A percentile compares a stretch with the other conserved stretches of the same genome.
These are phyloP conservation scores for Canna indica DNA, from an alignment of 176 grass and related monocot species.

Conservation along the genomic window DNA sequence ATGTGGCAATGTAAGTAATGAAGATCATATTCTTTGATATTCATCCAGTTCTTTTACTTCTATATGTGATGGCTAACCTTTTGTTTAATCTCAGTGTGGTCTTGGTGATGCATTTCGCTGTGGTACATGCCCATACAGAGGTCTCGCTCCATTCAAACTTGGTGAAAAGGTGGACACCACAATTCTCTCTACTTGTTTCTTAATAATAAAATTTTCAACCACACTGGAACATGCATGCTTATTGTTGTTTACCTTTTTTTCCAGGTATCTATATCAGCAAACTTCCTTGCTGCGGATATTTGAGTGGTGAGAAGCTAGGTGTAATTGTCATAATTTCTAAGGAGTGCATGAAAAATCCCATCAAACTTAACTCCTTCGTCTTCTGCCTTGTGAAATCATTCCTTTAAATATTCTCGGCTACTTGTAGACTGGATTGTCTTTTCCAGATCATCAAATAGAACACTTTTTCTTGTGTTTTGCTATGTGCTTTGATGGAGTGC, in stretches of 20 bases:
- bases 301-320: background rate
- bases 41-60: background rate
- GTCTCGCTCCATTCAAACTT: constrained; percentile 67
- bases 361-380: background rate
- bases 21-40: background rate
- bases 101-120: constrained; percentile 88
- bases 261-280: constrained; percentile 11
- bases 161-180: constrained; percentile 64
- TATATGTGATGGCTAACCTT: background rate
- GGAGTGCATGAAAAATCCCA: background rate
- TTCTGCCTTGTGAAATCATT: background rate
- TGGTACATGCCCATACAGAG: constrained; percentile 70
- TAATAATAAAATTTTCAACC: background rate
- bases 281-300: constrained; percentile 13
- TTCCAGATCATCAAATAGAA: background rate
- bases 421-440: background rate
- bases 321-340: background rate
- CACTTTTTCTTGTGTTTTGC: too few relatives aligned
- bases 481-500: background rate
- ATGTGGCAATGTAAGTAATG: constrained; percentile 70
- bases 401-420: background rate
- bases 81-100: constrained; percentile 45
- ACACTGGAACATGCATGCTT: background rate
- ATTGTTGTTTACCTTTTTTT: background rate
- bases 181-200: background rate